Conservation (phyloP, 2,329 filamentous ascomycete genomes). For the Simplicillium aogashimaense region DNA sequence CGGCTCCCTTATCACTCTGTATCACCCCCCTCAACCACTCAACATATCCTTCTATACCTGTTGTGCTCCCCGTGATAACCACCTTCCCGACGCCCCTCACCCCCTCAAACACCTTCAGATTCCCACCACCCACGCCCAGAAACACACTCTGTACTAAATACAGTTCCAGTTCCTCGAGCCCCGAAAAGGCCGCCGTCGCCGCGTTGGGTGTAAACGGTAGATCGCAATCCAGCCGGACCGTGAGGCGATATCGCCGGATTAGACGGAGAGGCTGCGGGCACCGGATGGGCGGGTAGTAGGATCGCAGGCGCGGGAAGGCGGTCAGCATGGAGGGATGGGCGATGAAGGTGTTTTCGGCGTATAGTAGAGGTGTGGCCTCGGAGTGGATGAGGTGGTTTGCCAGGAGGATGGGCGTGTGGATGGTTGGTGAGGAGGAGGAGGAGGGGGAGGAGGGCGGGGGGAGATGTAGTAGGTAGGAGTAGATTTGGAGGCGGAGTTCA, state of each 20-base stretch:
- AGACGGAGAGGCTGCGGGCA: conserved; percentile 17
- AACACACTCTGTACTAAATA: conserved; percentile 28
- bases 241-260: conserved; percentile 28
- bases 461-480: conserved; percentile 29
- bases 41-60: conserved; percentile 31
- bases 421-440: not conserved
- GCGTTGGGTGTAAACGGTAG: conserved; percentile 19
- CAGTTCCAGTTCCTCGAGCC: conserved; percentile 27
- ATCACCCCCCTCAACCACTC: conserved; percentile 28
- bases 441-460: conserved; percentile 11
- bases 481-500: conserved; percentile 37
- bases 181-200: conserved; percentile 23
- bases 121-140: conserved; percentile 24
- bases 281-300: conserved; percentile 19
- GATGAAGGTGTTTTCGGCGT: conserved; percentile 31
- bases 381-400: conserved; percentile 28
- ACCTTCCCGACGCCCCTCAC: conserved; percentile 28
- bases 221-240: conserved; percentile 29
- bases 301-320: conserved; percentile 27
- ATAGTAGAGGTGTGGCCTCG: conserved; percentile 31
- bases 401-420: conserved; percentile 28
- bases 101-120: conserved; percentile 29
- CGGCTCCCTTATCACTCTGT: conserved; percentile 5
- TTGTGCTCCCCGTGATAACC: conserved; percentile 24
- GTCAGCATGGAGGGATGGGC: conserved; percentile 30